Evolutionary conservation across 108 stramenopile species (phyloP).

Genomic region (Cyclotella cryptica): DNA sequence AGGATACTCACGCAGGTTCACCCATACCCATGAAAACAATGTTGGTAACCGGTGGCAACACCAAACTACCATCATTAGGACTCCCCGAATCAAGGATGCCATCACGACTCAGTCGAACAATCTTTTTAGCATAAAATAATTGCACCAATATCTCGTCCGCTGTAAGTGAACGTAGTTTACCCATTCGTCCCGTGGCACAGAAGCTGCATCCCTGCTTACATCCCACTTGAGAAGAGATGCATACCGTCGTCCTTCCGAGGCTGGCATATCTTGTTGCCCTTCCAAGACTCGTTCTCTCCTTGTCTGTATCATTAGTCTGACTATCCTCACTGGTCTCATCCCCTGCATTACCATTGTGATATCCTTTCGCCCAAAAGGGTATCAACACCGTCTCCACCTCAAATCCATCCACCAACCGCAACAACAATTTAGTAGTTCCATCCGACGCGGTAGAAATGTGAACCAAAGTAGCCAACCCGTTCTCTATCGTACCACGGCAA

Average conservation of each 20-base stretch:
- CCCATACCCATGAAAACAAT: conserved; percentile 93
- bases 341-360: background rate
- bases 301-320: background rate
- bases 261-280: conserved; percentile 7
- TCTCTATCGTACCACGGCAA: conserved; percentile 62
- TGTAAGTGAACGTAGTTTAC: conserved; percentile 66
- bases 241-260: conserved; percentile 61
- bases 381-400: conserved; percentile 52
- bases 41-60: conserved; percentile 62
- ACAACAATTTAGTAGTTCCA: conserved; percentile 60
- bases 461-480: conserved; percentile 68
- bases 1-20: conserved; percentile 56
- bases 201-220: conserved; percentile 89
- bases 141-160: conserved; percentile 83
- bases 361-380: conserved; percentile 32
- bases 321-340: background rate
- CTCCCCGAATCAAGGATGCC: background rate
- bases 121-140: conserved; percentile 72
- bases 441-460: conserved; percentile 58
- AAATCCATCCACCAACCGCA: conserved; percentile 39
- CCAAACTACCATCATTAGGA: conserved; percentile 4
- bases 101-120: conserved; percentile 41
- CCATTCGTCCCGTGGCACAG: conserved; percentile 91
- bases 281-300: background rate
- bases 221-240: conserved; percentile 90